These are phyloP conservation scores for Catharanthus roseus DNA, from an alignment of 257 asterid genomes.

Conservation along the genomic window DNA sequence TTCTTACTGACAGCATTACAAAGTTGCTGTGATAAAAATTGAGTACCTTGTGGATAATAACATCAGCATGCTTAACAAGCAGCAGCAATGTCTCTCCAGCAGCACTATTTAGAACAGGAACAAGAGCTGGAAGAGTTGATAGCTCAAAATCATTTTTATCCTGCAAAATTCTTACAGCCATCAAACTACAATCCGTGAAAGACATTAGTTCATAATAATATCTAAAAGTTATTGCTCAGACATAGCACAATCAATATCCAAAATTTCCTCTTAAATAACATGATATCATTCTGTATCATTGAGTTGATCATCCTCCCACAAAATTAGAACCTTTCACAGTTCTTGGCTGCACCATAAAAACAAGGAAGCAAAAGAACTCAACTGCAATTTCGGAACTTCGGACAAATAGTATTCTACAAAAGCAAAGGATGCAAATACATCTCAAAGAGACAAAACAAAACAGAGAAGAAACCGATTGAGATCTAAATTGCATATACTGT, in stretches of 20 bases:
- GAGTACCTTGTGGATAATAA: conserved; percentile 81
- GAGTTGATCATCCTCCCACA: too few relatives aligned
- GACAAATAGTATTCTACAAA: not conserved
- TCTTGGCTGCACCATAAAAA: too few relatives aligned
- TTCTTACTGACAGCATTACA: not conserved
- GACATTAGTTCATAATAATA: conserved; percentile 1
- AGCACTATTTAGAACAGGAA: conserved; percentile 89
- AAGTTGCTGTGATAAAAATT: not conserved
- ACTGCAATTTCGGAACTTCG: not conserved
- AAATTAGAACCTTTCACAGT: too few relatives aligned
- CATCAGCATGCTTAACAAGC: conserved; percentile 93
- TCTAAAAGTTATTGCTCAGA: not conserved
- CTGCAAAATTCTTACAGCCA: conserved; percentile 36
- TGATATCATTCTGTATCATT: too few relatives aligned
- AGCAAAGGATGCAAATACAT: not conserved
- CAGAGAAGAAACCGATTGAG: too few relatives aligned
- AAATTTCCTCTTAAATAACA: too few relatives aligned
- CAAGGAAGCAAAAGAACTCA: too few relatives aligned
- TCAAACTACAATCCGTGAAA: not conserved
- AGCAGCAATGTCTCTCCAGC: conserved; percentile 91
- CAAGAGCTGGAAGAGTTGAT: conserved; percentile 93
- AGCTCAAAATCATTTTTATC: conserved; percentile 92
- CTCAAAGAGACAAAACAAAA: not conserved
- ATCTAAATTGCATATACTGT: not conserved
- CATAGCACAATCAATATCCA: not conserved